A percentile compares a stretch with the other conserved stretches of the same genome.
phyloP scores from a whole-genome alignment of 1,139 yeast species.

The Saccharomyces hybrid region DNA sequence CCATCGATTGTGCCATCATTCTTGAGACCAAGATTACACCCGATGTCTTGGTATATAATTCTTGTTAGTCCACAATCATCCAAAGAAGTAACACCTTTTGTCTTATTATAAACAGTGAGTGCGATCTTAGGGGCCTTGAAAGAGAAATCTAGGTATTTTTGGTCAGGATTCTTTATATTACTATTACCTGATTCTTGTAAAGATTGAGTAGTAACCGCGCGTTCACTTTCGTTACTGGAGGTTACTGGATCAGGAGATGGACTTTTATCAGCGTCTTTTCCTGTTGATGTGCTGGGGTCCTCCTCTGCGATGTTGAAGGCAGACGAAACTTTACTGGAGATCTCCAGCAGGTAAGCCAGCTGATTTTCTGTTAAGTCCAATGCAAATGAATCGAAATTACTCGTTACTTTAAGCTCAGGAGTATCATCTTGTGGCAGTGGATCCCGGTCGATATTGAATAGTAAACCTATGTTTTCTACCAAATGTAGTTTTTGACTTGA shows the following conservation, averaged over 20 bases:
- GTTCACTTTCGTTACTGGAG: not conserved
- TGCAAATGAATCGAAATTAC: conserved; percentile 59
- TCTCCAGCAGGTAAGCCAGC: conserved; percentile 47
- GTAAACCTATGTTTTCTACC: conserved; percentile 61
- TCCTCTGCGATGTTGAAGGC: conserved; percentile 36
- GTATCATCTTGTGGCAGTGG: conserved; percentile 37
- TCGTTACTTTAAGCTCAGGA: conserved; percentile 51
- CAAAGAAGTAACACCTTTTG: conserved; percentile 38
- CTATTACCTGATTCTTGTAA: not conserved
- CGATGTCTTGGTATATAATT: conserved; percentile 56
- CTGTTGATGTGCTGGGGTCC: not conserved
- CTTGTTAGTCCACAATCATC: conserved; percentile 46
- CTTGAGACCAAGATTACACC: conserved; percentile 43
- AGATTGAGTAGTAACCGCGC: not conserved
- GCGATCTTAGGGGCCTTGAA: conserved; percentile 60
- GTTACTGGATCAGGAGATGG: not conserved
- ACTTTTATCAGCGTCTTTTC: not conserved
- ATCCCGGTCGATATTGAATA: conserved; percentile 52
- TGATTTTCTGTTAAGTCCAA: conserved; percentile 74
- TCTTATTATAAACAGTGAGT: conserved; percentile 55
- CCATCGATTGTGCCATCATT: conserved; percentile 53
- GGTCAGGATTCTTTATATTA: not conserved
- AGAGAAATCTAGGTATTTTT: conserved; percentile 38
- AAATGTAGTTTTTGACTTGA: conserved; percentile 52
- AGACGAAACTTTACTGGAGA: conserved; percentile 51